phyloP scores from a whole-genome alignment of 441 rosid species.

The Adansonia grandidieri region DNA sequence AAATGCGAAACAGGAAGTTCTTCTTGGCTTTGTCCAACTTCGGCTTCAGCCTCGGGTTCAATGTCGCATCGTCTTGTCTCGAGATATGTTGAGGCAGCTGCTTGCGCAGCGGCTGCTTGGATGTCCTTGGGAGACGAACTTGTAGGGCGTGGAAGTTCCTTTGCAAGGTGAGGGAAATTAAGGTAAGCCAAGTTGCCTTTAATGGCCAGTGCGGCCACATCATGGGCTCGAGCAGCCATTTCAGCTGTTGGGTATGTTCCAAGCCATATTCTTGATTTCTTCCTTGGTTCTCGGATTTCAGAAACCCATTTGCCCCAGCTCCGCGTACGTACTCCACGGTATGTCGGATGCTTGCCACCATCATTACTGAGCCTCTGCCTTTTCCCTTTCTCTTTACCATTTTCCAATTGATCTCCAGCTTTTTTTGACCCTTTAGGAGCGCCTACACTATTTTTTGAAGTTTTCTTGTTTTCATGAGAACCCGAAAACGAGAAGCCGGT shows the following conservation, averaged over 20 bases:
- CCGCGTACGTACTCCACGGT: slow-evolving; percentile 70
- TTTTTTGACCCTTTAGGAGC: slow-evolving; percentile 40
- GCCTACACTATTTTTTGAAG: slow-evolving; percentile 23
- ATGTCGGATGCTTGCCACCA: slow-evolving; percentile 53
- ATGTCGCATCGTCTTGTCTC: slow-evolving; percentile 20
- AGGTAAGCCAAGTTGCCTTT: slow-evolving; percentile 66
- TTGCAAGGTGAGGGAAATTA: slow-evolving; percentile 63
- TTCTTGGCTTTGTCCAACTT: slow-evolving; percentile 28
- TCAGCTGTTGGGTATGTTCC: slow-evolving; percentile 75
- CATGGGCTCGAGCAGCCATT: slow-evolving; percentile 89
- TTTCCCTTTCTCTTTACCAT: slow-evolving; percentile 27
- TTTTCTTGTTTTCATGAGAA: slow-evolving; percentile 21
- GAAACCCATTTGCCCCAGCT: slow-evolving; percentile 91
- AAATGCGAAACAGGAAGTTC: slow-evolving; percentile 25
- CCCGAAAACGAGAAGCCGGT: slow-evolving; percentile 29
- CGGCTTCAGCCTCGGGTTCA: slow-evolving; percentile 26
- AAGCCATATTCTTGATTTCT: slow-evolving; percentile 84
- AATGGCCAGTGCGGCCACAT: slow-evolving; percentile 75
- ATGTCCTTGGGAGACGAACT: slow-evolving; percentile 64
- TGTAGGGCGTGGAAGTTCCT: slow-evolving; percentile 61
- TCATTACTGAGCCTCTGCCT: slow-evolving; percentile 29
- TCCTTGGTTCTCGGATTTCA: slow-evolving; percentile 74
- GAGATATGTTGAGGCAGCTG: slow-evolving; percentile 49
- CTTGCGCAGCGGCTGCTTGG: slow-evolving; percentile 68
- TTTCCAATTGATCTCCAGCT: slow-evolving; percentile 19